Percentiles rank a stretch among this genome's conserved stretches.
Conservation (phyloP, 208 protist species). For the Trypanosoma rangeli region DNA sequence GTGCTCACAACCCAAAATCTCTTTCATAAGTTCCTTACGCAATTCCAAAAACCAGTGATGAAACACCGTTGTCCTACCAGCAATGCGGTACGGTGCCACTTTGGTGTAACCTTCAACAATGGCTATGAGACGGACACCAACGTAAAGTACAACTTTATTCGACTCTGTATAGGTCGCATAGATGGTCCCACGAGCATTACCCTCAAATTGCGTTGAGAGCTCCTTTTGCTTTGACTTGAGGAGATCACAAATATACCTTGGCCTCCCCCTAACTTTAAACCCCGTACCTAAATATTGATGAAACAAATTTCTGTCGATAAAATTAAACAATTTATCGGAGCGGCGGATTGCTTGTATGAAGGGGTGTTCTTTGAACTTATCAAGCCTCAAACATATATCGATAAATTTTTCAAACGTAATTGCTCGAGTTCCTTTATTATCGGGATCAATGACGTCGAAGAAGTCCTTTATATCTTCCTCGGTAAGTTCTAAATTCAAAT, state of each 20-base stretch:
- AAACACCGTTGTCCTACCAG: slow-evolving; percentile 77
- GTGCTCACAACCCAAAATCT: slow-evolving; percentile 81
- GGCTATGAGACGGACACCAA: slow-evolving; percentile 69
- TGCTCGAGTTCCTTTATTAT: slow-evolving; percentile 32
- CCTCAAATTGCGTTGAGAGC: slow-evolving; percentile 68
- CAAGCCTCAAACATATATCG: slow-evolving; percentile 64
- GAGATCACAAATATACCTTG: slow-evolving; percentile 71
- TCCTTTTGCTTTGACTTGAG: slow-evolving; percentile 53
- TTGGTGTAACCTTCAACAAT: slow-evolving; percentile 77
- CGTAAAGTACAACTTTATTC: slow-evolving; percentile 60
- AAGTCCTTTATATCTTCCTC: slow-evolving; percentile 65
- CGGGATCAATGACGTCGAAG: slow-evolving; percentile 64
- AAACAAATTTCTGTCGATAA: slow-evolving; percentile 63
- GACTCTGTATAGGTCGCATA: slow-evolving; percentile 64
- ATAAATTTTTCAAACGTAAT: slow-evolving; percentile 89
- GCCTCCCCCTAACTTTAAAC: slow-evolving; percentile 76
- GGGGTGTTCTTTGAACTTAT: slow-evolving; percentile 83
- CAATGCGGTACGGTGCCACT: slow-evolving; percentile 82
- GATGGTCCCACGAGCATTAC: slow-evolving; percentile 55
- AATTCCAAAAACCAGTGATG: slow-evolving; percentile 81
- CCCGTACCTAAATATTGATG: slow-evolving; percentile 69
- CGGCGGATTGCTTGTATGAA: slow-evolving; percentile 72
- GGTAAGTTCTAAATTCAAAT: slow-evolving; percentile 56
- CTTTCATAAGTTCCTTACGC: slow-evolving; percentile 69
- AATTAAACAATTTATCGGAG: slow-evolving; percentile 74